Evolutionary conservation across 1,284 basidiomycete genomes (phyloP), one percentile per base, ranked within the genome.

Genomic region (Ceratobasidium sp.): DNA sequence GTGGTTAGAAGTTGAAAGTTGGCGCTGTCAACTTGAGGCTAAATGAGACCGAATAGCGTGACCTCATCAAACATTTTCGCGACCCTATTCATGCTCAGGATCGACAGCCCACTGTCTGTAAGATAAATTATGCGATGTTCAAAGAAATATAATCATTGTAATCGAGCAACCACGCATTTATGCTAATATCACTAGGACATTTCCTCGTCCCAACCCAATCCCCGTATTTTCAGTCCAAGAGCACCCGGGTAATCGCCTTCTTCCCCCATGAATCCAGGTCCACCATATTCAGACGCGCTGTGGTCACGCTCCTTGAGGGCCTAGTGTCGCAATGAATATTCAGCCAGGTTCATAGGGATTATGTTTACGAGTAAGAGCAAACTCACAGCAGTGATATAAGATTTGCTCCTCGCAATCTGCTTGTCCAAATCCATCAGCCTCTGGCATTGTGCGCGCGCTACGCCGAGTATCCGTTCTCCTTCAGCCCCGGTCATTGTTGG

Each of bases 391-490:
- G 69, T 50, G 0, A 72, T 44, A 33, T 60, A 72, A 4, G 69
- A 59, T 47, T 72, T 78, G 56, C 74, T 76, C 66, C 56, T 76
- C 53, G 75, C 75, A 41, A 78, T 62, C 53, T 66, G 50, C 45
- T 65, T 73, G 50, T 78, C 74, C 29, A 76, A 57, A 45, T 76
- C 71, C 22, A 48, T 62, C 14, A 78, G 73, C 41, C 60, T 63
- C 57, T 62, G 48, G 19, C 74, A 73, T 14, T 71, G 63, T 14
- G 51, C 59, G 45, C 74, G 75, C 6, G 78, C 78, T 33, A 76
- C 36, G 9, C 50, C 29, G n/a, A 78, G 72, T 24, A 76, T 59
- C 50, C 64, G 73, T 53, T 78, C 77, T 11, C 77, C 63, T 33
- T 74, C 69, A 22, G 41, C 60, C 45, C 72, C 74, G 41, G 67